phyloP scores from a whole-genome alignment of 108 stramenopile species.

The Chaetoceros muelleri region DNA sequence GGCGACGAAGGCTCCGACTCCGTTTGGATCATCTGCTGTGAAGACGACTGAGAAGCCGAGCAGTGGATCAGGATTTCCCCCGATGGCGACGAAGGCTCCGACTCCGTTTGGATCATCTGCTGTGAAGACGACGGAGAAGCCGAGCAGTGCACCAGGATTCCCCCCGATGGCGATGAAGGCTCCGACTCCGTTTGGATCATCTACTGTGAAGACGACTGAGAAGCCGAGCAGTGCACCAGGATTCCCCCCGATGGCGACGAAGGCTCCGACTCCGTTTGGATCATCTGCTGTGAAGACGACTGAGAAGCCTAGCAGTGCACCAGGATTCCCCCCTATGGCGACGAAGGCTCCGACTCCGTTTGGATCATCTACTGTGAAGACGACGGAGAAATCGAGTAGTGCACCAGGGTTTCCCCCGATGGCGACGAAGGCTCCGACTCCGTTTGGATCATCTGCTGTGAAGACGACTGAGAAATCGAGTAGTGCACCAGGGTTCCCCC shows the following conservation, averaged over 20 bases:
- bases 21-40: constrained; percentile 16
- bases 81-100: constrained; percentile 28
- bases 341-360: constrained; percentile 34
- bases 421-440: constrained; percentile 27
- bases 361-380: constrained; percentile 4
- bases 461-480: not conserved
- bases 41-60: not conserved
- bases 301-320: not conserved
- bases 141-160: constrained; percentile 10
- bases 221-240: not conserved
- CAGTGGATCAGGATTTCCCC: constrained; percentile 16
- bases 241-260: constrained; percentile 1
- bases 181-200: constrained; percentile 7
- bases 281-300: constrained; percentile 2
- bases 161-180: constrained; percentile 30
- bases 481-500: constrained; percentile 19
- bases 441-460: constrained; percentile 18
- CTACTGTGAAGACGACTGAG: not conserved
- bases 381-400: not conserved
- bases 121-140: not conserved
- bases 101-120: constrained; percentile 26
- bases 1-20: constrained; percentile 10
- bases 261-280: constrained; percentile 24
- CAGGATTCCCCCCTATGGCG: constrained; percentile 32
- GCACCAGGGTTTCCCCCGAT: constrained; percentile 29